Base-by-base conservation (phyloP, 345 rosid genomes). In the Cardamine occulta region DNA sequence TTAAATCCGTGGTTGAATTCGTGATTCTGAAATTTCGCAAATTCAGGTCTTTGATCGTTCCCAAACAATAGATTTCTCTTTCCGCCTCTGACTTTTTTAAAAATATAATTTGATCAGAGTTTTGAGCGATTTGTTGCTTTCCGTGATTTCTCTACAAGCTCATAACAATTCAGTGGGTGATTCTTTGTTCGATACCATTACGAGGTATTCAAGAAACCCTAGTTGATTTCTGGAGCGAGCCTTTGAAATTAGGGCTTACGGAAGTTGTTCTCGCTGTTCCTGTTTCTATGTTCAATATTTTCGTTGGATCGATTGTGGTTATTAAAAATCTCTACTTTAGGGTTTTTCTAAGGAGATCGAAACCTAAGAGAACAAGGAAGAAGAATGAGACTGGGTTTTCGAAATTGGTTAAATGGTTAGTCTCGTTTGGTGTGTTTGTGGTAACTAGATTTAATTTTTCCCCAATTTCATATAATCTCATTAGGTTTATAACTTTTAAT, bases 181-280 rank as follows among this genome's bases (percentile, higher is more conserved):
- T 95, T 48, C 73, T 95, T 57, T 95, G 97, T 73, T 95, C 99
- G 5, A 95, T 95, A 64, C 99, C 98, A 1, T 59, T 95, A 42
- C 79, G 97, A 84, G 98, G 96, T 64, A 89, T 95, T 17, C 93
- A 95, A 69, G 84, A 87, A 54, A 86, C 91, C 85, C 90, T 95
- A 34, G 97, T 95, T 8, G 85, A 39, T 26, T 95, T 95, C 82
- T 95, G 98, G 99, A 82, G 82, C 32, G 85, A 87, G 79, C 98
- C 99, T 31, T 80, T 95, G 77, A 48, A 81, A 63, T 44, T 87
- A 65, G 98, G 99, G 21, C 85, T 95, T 23, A 92, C 99, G n/a
- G 99, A 95, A 82, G 91, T 97, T 53, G 63, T 85, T 26, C 85
- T 95, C 61, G 99, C 99, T 4, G 87, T 95, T 71, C 99, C 98